Evolutionary conservation across 139 green algal genomes (phyloP).

Genomic region (Tetradesmus obliquus): DNA sequence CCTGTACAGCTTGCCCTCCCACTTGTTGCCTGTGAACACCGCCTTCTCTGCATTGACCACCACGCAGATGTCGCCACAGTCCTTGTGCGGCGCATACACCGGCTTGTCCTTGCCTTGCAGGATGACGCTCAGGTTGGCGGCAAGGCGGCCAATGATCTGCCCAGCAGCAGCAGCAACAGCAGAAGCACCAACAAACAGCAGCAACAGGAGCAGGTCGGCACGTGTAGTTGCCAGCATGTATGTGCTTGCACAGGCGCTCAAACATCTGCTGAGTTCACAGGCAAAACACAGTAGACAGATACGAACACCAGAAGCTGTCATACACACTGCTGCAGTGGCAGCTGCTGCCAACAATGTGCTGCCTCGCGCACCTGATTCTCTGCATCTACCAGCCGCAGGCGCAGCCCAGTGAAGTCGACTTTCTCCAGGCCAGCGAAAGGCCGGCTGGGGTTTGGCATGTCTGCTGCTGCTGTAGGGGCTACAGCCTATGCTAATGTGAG

Average conservation of each 20-base stretch:
- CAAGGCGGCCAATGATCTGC: slow-evolving; percentile 86
- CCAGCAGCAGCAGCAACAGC: background rate
- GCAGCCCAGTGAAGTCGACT: slow-evolving; percentile 72
- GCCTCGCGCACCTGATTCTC: slow-evolving; percentile 72
- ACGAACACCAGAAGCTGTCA: too few relatives aligned
- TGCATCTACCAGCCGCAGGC: slow-evolving; percentile 84
- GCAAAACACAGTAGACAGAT: too few relatives aligned
- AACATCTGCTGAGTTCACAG: background rate
- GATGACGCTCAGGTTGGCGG: slow-evolving; percentile 73
- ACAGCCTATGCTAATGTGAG: background rate
- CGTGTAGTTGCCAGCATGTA: background rate
- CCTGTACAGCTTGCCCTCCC: slow-evolving; percentile 91
- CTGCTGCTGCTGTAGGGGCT: background rate
- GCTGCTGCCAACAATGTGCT: background rate
- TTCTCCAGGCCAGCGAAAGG: slow-evolving; percentile 60
- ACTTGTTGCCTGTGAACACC: slow-evolving; percentile 89
- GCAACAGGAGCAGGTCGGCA: background rate
- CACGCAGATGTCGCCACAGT: slow-evolving; percentile 87
- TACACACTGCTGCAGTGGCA: background rate
- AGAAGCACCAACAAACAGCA: slow-evolving; percentile 5
- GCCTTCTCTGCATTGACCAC: slow-evolving; percentile 88
- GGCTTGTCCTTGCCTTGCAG: slow-evolving; percentile 95
- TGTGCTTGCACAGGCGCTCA: background rate
- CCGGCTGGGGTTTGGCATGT: slow-evolving; percentile 14
- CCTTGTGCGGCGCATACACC: slow-evolving; percentile 73